These are phyloP conservation scores for Cytospora mali DNA, from an alignment of 2,329 filamentous ascomycete genomes.

Conservation along the genomic window DNA sequence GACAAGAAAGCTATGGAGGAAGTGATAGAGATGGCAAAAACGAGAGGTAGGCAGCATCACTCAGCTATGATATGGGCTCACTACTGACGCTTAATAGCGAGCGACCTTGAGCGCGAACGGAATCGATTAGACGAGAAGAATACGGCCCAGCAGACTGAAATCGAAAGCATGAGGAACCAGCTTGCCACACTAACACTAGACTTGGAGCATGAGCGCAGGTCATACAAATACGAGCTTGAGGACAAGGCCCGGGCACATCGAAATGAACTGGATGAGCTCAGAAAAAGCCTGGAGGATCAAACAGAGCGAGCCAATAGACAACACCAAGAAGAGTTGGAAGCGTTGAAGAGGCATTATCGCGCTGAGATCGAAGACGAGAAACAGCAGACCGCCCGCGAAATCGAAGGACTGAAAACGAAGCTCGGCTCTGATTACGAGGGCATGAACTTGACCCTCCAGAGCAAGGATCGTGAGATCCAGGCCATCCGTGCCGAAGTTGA, in stretches of 20 bases:
- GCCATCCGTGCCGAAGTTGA: constrained; percentile 51
- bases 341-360: constrained; percentile 63
- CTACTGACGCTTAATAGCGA: constrained; percentile 41
- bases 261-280: constrained; percentile 58
- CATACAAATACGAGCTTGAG: constrained; percentile 56
- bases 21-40: constrained; percentile 72
- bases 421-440: constrained; percentile 56
- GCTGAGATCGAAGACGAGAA: constrained; percentile 69
- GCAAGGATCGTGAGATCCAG: constrained; percentile 58
- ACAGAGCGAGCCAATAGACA: constrained; percentile 59
- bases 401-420: constrained; percentile 63
- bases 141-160: constrained; percentile 62
- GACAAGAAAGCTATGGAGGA: constrained; percentile 74
- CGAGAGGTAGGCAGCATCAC: constrained; percentile 61
- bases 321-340: constrained; percentile 69
- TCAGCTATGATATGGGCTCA: background rate
- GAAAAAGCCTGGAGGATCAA: constrained; percentile 55
- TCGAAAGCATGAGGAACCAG: constrained; percentile 55
- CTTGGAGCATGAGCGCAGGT: constrained; percentile 47
- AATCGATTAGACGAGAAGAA: constrained; percentile 51
- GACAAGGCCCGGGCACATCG: constrained; percentile 56
- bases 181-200: constrained; percentile 44
- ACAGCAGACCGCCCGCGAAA: constrained; percentile 53
- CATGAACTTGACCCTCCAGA: constrained; percentile 49
- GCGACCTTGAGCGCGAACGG: constrained; percentile 52